Evolutionary conservation across 495 filamentous ascomycete genomes (phyloP), one percentile per base, ranked within the genome.

Genomic region (Penicillium waksmanii): DNA sequence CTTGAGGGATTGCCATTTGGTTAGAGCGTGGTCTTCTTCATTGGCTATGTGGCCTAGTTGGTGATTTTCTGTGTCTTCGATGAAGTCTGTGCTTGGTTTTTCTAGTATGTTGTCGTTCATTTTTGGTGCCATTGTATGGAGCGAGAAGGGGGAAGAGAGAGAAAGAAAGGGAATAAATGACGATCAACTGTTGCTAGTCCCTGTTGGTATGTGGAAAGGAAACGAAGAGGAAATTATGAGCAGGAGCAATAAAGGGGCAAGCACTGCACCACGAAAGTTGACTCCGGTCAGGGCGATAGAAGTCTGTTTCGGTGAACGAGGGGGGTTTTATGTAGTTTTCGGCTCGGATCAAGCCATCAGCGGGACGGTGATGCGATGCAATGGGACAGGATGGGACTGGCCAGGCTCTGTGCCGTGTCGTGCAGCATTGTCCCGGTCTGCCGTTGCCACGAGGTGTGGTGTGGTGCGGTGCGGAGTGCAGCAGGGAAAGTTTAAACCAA

Each of bases 1-100:
- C 40, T 52, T 53, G 15, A 64, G 18, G 44, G 57, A 57, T 53
- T 57, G 57, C 53, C 57, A 64, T 57, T 63, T 63, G 10, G 13
- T 53, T 10, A 63, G 53, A 7, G 55, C 56, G 38, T 63, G 61
- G n/a, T 63, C 61, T 43, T 63, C 61, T 44, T 52, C 56, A 23
- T 63, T 59, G 47, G 61, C 52, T n/a, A 63, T 56, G 21, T 59
- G 61, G 9, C 56, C 52, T 8, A 63, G 56, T 42, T 63, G 61
- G 4, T 59, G 56, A 31, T 40, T 35, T 1, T 63, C 61, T 4
- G 46, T 33, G 31, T 59, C 27, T 40, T 63, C 61, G 47, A 63
- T 35, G 23, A 53, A 55, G n/a, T 59, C 56, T 8, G 61, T 35
- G 36, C 52, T 63, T 11, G 61, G 51, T n/a, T 63, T 63, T 40